Conservation (phyloP, 306 rosid species). For the Hippophae tibetana region DNA sequence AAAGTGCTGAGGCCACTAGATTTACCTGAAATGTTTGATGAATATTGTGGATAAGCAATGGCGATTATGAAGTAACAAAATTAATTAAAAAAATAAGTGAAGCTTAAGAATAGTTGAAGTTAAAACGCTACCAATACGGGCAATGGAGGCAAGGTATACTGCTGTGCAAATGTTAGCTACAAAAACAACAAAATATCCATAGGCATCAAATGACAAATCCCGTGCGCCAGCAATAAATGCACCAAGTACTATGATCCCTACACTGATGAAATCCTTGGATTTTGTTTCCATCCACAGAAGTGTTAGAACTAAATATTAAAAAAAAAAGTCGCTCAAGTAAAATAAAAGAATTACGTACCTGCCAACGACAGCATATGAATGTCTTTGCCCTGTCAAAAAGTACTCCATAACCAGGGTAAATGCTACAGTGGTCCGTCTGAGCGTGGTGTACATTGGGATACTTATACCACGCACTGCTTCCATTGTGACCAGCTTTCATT, state of each 20-base stretch:
- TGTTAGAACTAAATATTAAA: constrained; percentile 2
- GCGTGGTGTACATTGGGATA: constrained; percentile 72
- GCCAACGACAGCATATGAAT: constrained; percentile 44
- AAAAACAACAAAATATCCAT: constrained; percentile 45
- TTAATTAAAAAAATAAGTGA: constrained; percentile 3
- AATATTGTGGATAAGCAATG: not conserved
- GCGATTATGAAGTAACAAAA: not conserved
- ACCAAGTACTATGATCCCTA: constrained; percentile 48
- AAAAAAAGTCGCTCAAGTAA: not conserved
- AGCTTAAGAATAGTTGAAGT: constrained; percentile 8
- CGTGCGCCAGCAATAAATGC: constrained; percentile 61
- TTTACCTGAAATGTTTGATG: constrained; percentile 41
- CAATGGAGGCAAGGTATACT: constrained; percentile 49
- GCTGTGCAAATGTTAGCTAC: constrained; percentile 60
- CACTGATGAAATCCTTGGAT: constrained; percentile 46
- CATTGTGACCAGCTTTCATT: constrained; percentile 54
- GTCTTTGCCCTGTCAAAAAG: constrained; percentile 39
- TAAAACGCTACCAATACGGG: constrained; percentile 44
- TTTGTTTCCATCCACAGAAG: constrained; percentile 18
- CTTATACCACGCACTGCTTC: constrained; percentile 64
- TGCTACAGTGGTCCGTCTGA: constrained; percentile 57
- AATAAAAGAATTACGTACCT: constrained; percentile 31
- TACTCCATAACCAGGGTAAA: constrained; percentile 61
- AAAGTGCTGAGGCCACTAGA: constrained; percentile 63
- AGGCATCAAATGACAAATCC: constrained; percentile 54